Base-by-base conservation (phyloP, 768 basidiomycete genomes). In the Cubamyces sp. region DNA sequence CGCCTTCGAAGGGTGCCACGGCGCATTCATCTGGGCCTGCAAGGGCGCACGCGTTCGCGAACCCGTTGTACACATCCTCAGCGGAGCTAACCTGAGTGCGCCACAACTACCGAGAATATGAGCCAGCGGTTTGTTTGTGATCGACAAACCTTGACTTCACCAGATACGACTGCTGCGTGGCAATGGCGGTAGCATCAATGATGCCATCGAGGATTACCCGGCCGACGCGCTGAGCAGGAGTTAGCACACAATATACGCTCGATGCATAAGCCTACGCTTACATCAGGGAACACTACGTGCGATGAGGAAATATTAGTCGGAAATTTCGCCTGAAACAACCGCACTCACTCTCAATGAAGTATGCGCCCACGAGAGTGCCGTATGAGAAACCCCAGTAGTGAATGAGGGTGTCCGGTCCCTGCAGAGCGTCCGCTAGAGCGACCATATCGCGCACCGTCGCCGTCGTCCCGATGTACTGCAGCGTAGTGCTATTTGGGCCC, bases 371-470 rank as follows among this genome's bases (percentile, higher is more conserved):
- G 2, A 59, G 18, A 9, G 63, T 64, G 21, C 63, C 58, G 15
- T 64, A 64, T 11, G 63, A 64, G 3, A 64, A 37, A 3, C 63
- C 63, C 63, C 63, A 64, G 42, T 64, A 64, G 14, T 50, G 46
- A 41, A 64, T 60, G 19, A 51, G 52, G 3, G 43, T 60, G 5
- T 42, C 28, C 4, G 47, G 53, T 12, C 63, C 63, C 8, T 54
- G 52, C n/a, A 64, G 51, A 3, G 54, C 54, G 45, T 64, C 57
- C 25, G 58, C 58, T 0, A 64, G 57, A 19, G 43, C 53, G 19
- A 60, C 63, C 53, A 64, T 26, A 39, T 64, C 63, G 14, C 63
- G 57, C 42, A 64, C 63, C 3, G 63, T 64, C 28, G 63, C 57
- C 4, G 58, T 50, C 5, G 63, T 64, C 25, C 63, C 63, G 19